A percentile compares a stretch with the other conserved stretches of the same genome.
Evolutionary conservation across 139 green algal genomes (phyloP).

Genomic region (Volvox reticuliferus): DNA sequence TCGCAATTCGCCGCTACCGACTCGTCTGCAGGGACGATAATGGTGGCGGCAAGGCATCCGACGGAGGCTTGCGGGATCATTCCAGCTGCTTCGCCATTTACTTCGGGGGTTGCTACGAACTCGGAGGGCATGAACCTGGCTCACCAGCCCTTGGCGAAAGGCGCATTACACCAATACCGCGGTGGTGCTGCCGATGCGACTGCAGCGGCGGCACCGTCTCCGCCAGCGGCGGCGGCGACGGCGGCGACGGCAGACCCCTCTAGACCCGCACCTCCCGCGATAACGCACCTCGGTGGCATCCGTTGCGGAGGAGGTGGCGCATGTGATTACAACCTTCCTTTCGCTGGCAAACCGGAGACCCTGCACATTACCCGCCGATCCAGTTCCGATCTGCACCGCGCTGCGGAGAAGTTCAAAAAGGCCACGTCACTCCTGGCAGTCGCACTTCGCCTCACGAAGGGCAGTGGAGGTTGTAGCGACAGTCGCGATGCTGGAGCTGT

Average conservation of each 20-base stretch:
- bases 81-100: background rate
- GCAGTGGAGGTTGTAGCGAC: background rate
- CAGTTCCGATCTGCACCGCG: slow-evolving; percentile 2
- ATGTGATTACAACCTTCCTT: background rate
- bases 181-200: background rate
- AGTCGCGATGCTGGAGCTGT: background rate
- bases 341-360: background rate
- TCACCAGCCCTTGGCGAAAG: background rate
- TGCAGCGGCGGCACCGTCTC: background rate
- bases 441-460: background rate
- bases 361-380: slow-evolving; percentile 24
- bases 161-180: background rate
- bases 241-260: background rate
- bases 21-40: no score
- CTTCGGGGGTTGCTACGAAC: background rate
- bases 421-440: slow-evolving; percentile 7
- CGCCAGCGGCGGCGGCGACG: background rate
- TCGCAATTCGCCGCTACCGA: background rate
- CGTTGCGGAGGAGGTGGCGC: no score
- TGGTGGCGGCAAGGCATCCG: background rate
- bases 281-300: background rate
- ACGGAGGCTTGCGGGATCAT: background rate
- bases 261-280: background rate
- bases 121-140: background rate
- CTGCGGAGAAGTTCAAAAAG: slow-evolving; percentile 27